These are phyloP conservation scores for Phytophthora palmivora DNA, from an alignment of 352 stramenopile species.

Conservation along the genomic window DNA sequence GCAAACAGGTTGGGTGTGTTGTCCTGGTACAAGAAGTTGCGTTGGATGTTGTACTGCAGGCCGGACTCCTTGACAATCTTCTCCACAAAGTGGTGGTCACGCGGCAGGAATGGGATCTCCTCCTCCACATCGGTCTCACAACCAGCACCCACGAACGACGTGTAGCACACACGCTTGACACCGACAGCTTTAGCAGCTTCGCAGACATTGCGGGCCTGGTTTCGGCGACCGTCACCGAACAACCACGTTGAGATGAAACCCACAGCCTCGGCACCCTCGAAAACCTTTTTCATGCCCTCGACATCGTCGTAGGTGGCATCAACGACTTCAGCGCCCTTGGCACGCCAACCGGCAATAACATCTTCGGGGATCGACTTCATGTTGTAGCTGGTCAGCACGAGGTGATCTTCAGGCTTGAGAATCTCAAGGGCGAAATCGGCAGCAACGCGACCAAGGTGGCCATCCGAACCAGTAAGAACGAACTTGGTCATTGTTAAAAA, in stretches of 20 bases:
- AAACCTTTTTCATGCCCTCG: conserved; percentile 35
- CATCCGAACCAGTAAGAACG: conserved; percentile 33
- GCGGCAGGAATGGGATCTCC: conserved; percentile 40
- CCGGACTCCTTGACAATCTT: conserved; percentile 32
- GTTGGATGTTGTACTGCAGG: conserved; percentile 47
- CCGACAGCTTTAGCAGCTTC: conserved; percentile 27
- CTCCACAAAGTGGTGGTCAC: conserved; percentile 38
- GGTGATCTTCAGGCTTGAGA: conserved; percentile 31
- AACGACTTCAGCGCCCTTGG: conserved; percentile 30
- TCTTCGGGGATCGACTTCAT: conserved; percentile 32
- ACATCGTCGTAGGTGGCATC: conserved; percentile 29
- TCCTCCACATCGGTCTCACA: conserved; percentile 25
- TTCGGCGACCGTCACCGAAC: conserved; percentile 32
- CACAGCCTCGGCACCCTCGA: conserved; percentile 28
- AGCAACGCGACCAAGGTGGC: conserved; percentile 26
- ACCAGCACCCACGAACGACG: conserved; percentile 34
- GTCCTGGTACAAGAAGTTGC: conserved; percentile 46
- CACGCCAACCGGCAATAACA: conserved; percentile 19
- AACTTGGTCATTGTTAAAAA: conserved; percentile 27
- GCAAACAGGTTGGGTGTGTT: conserved; percentile 38
- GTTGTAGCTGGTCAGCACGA: conserved; percentile 35
- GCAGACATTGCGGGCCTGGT: conserved; percentile 25
- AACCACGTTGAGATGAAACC: conserved; percentile 36
- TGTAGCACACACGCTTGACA: conserved; percentile 46
- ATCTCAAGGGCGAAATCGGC: conserved; percentile 38